Conservation (phyloP, 495 filamentous ascomycete species). For the Trichoderma parareesei region DNA sequence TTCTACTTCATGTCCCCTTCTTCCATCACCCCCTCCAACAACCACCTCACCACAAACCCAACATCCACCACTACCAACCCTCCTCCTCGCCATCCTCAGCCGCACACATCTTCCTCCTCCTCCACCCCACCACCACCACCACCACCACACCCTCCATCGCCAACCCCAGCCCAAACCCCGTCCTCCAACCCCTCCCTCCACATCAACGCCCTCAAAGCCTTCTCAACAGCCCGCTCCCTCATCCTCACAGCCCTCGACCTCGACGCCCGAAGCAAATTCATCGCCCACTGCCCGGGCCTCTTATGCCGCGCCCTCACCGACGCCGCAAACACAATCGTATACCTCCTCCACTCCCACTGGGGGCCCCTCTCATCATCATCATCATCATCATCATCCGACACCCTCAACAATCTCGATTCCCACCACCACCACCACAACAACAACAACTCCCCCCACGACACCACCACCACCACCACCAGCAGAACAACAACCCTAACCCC, state of each 20-base stretch:
- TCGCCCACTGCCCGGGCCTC: conserved; percentile 33
- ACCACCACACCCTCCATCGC: conserved; percentile 9
- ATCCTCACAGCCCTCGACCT: conserved; percentile 25
- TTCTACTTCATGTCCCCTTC: conserved; percentile 39
- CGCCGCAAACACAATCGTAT: conserved; percentile 31
- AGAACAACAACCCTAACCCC: neutral
- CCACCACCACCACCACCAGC: no score
- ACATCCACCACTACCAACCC: conserved; percentile 20
- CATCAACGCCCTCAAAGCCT: conserved; percentile 32
- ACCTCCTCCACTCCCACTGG: conserved; percentile 26
- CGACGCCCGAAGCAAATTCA: conserved; percentile 24
- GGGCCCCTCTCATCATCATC: conserved; percentile 21
- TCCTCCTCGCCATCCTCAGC: conserved; percentile 4
- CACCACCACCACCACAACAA: no score
- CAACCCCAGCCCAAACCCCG: neutral
- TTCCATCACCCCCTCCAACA: conserved; percentile 12
- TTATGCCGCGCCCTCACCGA: conserved; percentile 30
- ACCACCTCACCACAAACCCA: conserved; percentile 19
- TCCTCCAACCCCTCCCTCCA: conserved; percentile 21
- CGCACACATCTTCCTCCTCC: conserved; percentile 26
- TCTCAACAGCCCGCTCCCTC: conserved; percentile 30
- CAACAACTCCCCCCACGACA: no score
- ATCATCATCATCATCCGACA: conserved; percentile 16
- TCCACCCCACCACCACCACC: conserved; percentile 16
- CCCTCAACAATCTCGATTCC: neutral